Evolutionary conservation across 805 yeast species (phyloP), one percentile per base, ranked within the genome.

Genomic region (Limtongia smithiae): DNA sequence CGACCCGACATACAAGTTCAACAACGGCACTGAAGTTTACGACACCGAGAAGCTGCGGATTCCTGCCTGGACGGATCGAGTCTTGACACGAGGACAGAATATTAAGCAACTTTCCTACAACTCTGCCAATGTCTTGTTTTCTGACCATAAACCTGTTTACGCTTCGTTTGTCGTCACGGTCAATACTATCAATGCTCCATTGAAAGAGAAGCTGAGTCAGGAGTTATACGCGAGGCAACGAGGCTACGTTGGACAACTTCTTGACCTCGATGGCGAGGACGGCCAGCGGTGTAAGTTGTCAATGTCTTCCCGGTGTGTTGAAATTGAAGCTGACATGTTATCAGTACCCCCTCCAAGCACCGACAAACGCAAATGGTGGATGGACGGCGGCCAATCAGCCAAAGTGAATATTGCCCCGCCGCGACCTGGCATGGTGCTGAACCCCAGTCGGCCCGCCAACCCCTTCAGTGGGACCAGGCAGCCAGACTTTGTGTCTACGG

Each of bases 31-130:
- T 0, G 75, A 78, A 41, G 70, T 66, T 17, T 93, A 90, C 64
- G 97, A 91, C 65, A 75, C 94, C 9, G 98, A 91, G 59, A 91
- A 91, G 65, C 91, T 83, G 55, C 76, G 98, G 60, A 82, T 86
- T 3, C 98, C 98, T 1, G 84, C 96, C 0, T 91, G 97, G 97
- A 91, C 97, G 0, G 98, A 91, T 66, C 73, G 98, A 62, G 83
- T 87, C 47, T 69, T 91, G 41, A 82, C 75, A 60, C 73, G 75
- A 51, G 88, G 94, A 33, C 65, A 71, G 3, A 69, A 68, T 15
- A 60, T 89, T 36, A 68, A 72, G 35, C 93, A 87, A 40, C 63
- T 81, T 54, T 80, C 80, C 44, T 93, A 93, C 64, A 78, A 83
- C 42, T 80, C 81, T 1, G 79, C 79, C 57, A 68, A 67, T 20